Evolutionary conservation across 1,139 yeast genomes (phyloP), one percentile per base, ranked within the genome.

Genomic region (Kodamaea arcana): DNA sequence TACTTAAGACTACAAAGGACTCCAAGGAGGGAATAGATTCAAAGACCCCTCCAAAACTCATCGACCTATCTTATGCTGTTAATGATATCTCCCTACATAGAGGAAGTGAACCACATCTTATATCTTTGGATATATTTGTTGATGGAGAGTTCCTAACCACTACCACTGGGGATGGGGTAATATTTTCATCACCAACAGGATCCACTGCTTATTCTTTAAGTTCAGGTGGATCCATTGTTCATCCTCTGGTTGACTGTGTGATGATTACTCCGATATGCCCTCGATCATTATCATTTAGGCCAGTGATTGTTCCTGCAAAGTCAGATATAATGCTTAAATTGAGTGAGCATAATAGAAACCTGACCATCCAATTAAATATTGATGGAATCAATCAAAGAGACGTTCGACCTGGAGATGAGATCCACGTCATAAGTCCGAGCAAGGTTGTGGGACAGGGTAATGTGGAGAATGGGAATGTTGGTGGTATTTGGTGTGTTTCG

Each of bases 151-250:
- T 81, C 50, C 66, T 90, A 38, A 90, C 98, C 9, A 77, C 92
- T 35, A 88, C 96, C 7, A 84, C 90, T 0, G 95, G 94, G 0
- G 97, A 90, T 56, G 97, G 97, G 15, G 75, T 90, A 12, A 77
- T 82, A 7, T 68, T 87, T 33, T 73, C 94, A 8, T 84, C 97
- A 0, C 97, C 97, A 9, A 90, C 97, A 0, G 97, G 97, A 0
- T 85, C 95, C 7, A 90, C 97, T 0, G 97, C 97, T 0, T 90
- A 90, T 56, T 85, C 95, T 0, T 65, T 90, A 33, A 78, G 88
- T 18, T 78, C 95, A 1, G 97, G 97, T 7, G 97, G 97, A 1
- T 80, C 95, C 9, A 90, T 90, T 39, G 92, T 86, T 1, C 94
- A 90, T 45, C 97, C 97, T 0, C 64, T 80, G 33, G 95, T 90